Conservation (phyloP, 495 filamentous ascomycete genomes). For the Penicillium macrosclerotiorum region DNA sequence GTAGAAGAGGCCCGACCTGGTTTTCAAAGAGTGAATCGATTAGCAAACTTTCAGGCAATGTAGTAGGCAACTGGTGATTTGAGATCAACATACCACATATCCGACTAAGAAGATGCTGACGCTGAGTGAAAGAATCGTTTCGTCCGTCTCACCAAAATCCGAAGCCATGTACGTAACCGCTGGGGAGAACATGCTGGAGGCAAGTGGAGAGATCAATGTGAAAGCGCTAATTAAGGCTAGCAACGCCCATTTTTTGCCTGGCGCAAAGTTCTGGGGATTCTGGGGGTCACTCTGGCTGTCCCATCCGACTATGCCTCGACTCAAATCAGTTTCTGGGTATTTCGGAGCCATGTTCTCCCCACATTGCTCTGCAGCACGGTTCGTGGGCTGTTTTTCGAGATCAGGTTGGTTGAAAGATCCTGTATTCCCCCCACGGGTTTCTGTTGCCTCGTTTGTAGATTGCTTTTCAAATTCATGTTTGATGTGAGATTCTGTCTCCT, state of each 20-base stretch:
- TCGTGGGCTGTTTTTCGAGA: too few relatives aligned
- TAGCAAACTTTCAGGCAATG: too few relatives aligned
- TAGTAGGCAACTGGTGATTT: too few relatives aligned
- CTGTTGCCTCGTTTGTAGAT: too few relatives aligned
- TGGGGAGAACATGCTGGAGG: conserved; percentile 9
- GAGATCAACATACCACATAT: conserved; percentile 43
- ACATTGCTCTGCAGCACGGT: too few relatives aligned
- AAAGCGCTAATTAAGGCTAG: conserved; percentile 7
- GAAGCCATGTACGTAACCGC: background rate
- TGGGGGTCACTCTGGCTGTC: conserved; percentile 11
- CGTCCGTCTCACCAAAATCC: conserved; percentile 32
- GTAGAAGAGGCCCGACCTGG: conserved; percentile 39
- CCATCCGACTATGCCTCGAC: conserved; percentile 11
- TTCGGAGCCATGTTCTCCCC: too few relatives aligned
- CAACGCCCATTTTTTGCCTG: conserved; percentile 9
- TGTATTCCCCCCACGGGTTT: too few relatives aligned
- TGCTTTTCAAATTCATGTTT: too few relatives aligned
- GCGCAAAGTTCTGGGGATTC: conserved; percentile 12
- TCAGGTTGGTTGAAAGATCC: too few relatives aligned
- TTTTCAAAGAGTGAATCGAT: too few relatives aligned
- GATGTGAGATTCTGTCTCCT: too few relatives aligned
- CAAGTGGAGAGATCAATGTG: conserved; percentile 12
- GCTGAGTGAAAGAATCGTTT: conserved; percentile 47
- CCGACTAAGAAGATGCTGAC: conserved; percentile 61
- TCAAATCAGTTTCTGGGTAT: background rate